Percentiles rank a stretch among this genome's conserved stretches.
phyloP scores from a whole-genome alignment of 306 rosid species.

The Castanea sativa region DNA sequence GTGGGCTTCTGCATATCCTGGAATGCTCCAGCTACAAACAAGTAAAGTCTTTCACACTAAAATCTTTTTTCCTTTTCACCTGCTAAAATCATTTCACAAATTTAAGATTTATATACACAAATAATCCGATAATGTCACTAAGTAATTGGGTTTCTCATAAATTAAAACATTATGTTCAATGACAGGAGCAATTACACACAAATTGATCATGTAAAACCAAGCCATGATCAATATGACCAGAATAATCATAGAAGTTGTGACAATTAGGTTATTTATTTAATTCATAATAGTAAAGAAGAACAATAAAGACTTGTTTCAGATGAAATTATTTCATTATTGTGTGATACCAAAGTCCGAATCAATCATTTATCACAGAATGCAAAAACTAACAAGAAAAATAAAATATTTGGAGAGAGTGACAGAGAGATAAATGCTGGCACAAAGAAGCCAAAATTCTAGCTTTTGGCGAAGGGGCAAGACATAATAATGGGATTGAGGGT shows the following conservation, averaged over 20 bases:
- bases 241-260: background rate
- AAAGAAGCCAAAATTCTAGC: background rate
- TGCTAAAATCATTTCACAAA: background rate
- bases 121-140: background rate
- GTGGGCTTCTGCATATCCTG: constrained; percentile 84
- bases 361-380: background rate
- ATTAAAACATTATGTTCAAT: background rate
- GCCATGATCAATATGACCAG: background rate
- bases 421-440: background rate
- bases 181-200: background rate
- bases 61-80: background rate
- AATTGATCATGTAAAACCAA: background rate
- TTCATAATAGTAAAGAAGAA: background rate
- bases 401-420: background rate
- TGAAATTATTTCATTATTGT: background rate
- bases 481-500: no score
- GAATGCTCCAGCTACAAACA: constrained; percentile 92
- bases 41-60: constrained; percentile 44
- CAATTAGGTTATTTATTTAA: background rate
- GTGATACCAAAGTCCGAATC: background rate
- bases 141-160: background rate
- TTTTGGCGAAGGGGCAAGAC: background rate
- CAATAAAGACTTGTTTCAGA: background rate
- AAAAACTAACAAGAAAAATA: background rate
- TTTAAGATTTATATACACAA: background rate